Evolutionary conservation across 345 rosid species (phyloP), one percentile per base, ranked within the genome.

Genomic region (Lepidium aucheri): DNA sequence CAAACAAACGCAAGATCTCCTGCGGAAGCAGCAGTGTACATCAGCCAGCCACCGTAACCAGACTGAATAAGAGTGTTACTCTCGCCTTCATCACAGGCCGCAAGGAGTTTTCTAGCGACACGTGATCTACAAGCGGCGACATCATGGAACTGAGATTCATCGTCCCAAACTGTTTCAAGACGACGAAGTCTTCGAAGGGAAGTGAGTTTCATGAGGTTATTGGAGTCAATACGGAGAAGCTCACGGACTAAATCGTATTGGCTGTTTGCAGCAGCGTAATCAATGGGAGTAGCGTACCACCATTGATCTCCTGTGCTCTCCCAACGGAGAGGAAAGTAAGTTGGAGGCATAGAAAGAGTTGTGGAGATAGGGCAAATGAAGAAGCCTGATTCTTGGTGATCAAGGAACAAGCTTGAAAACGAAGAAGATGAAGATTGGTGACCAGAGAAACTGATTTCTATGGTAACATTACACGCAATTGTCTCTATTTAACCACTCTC

Each of bases 201-300:
- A 61, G 98, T 93, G 67, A 93, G 94, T 61, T 85, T 84, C 65
- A 89, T 86, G 72, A 90, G 96, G 81, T 90, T 88, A 58, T 93
- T 93, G 66, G 79, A 72, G 74, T 93, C 98, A 30, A 90, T 80
- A 7, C 84, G 77, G 67, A 89, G 88, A 65, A 93, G 94, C 81
- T 90, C 90, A 10, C 94, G 80, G 32, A 93, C 98, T 49, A 93
- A 63, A 35, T 93, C 98, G 65, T 83, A 87, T 71, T 93, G 97
- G 72, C 96, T 81, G 71, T 88, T 89, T 13, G 98, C 98, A 8
- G 97, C 96, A 6, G 98, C 97, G 77, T 84, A 89, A 51, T 93
- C 97, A 13, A 93, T 86, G 0, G 98, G 97, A 58, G 97, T 85
- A 61, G 97, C 98, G 68, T 81, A 93, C 98, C 98, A 93, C 98